A percentile compares a stretch with the other conserved stretches of the same genome.
These are phyloP conservation scores for Chlamydomonas urium DNA, from an alignment of 139 green algal genomes.

Conservation along the genomic window DNA sequence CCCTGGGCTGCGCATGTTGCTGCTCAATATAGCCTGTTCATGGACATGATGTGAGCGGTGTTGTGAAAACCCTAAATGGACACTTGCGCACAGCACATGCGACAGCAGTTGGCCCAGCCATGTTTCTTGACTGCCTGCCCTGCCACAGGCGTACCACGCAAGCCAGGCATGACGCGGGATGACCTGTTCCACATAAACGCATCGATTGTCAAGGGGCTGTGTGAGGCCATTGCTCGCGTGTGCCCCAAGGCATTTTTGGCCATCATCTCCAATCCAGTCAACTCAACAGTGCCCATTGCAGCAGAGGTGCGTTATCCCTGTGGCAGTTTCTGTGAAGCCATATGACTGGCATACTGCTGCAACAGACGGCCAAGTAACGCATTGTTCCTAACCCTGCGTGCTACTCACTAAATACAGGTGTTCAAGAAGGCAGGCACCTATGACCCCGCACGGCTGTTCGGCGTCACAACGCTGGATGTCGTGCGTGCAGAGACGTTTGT, in stretches of 20 bases:
- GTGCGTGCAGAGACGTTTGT: conserved; percentile 78
- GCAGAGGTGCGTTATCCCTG: conserved; percentile 76
- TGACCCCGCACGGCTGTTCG: conserved; percentile 81
- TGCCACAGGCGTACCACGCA: conserved; percentile 88
- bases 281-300: conserved; percentile 96
- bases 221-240: conserved; percentile 67
- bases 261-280: conserved; percentile 98
- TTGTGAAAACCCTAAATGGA: too few species aligned
- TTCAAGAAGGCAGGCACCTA: conserved; percentile 74
- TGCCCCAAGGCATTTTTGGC: conserved; percentile 72
- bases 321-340: too few species aligned
- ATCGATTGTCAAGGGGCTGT: conserved; percentile 89
- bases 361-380: too few species aligned
- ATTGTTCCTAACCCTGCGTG: too few species aligned
- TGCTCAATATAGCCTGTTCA: too few species aligned
- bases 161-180: conserved; percentile 98
- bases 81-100: too few species aligned
- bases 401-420: too few species aligned
- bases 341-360: too few species aligned
- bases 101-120: too few species aligned
- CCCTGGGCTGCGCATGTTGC: too few species aligned
- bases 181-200: conserved; percentile 99
- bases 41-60: too few species aligned
- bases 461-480: conserved; percentile 88
- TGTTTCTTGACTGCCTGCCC: too few species aligned